phyloP scores from a whole-genome alignment of 306 rosid genomes.

The Coriaria nepalensis region DNA sequence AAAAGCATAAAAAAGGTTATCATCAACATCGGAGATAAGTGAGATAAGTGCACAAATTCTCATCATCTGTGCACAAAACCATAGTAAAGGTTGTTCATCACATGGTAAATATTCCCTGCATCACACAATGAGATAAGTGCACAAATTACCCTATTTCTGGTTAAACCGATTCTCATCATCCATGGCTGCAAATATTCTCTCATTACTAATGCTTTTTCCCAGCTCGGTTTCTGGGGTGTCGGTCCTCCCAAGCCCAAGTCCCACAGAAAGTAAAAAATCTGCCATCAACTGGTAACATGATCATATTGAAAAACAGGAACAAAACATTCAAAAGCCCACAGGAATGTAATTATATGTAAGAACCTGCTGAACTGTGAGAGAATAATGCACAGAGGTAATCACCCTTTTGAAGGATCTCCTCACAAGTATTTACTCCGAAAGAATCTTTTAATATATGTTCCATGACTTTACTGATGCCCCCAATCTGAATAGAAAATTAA shows the following conservation, averaged over 20 bases:
- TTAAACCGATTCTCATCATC: constrained; percentile 39
- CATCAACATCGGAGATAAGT: too few relatives aligned
- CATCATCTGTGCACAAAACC: too few relatives aligned
- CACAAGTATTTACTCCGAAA: constrained; percentile 71
- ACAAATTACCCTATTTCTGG: constrained; percentile 45
- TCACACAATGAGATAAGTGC: not conserved
- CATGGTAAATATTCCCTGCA: too few relatives aligned
- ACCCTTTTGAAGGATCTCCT: constrained; percentile 69
- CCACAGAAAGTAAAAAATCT: constrained; percentile 85
- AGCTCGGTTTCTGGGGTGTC: constrained; percentile 47
- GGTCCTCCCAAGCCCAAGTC: constrained; percentile 79
- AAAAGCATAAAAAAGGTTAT: too few relatives aligned
- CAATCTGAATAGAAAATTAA: constrained; percentile 51
- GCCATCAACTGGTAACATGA: constrained; percentile 21
- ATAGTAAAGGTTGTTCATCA: too few relatives aligned
- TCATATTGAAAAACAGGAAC: not conserved
- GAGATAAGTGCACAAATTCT: too few relatives aligned
- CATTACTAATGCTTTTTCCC: constrained; percentile 83
- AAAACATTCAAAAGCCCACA: not conserved
- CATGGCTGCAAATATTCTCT: constrained; percentile 84
- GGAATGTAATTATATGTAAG: too few relatives aligned
- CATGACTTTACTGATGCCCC: constrained; percentile 95
- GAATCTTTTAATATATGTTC: constrained; percentile 69
- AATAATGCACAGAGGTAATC: constrained; percentile 63
- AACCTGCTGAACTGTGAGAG: constrained; percentile 77